Percentiles rank a stretch among this genome's conserved stretches.
Conservation (phyloP, 176 grass and related monocot species). For the Aegilops speltoides region DNA sequence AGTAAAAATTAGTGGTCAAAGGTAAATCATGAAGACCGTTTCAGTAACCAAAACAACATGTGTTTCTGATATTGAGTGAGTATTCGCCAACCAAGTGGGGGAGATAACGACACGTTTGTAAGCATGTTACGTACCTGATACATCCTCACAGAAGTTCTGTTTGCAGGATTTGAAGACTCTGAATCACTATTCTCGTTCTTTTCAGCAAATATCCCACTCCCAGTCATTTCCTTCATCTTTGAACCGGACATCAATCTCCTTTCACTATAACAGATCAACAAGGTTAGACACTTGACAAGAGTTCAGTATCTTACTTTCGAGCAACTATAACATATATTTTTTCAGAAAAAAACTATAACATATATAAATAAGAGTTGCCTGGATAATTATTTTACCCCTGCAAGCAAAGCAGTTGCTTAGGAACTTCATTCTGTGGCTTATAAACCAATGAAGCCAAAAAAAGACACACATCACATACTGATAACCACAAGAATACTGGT, state of each 20-base stretch:
- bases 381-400: background rate
- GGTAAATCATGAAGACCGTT: background rate
- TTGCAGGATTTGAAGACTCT: slow-evolving; percentile 53
- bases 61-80: background rate
- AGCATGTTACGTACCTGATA: slow-evolving; percentile 62
- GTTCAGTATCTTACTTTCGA: background rate
- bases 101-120: background rate
- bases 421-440: background rate
- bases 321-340: background rate
- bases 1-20: background rate
- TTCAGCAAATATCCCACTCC: slow-evolving; percentile 77
- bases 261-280: slow-evolving; percentile 34
- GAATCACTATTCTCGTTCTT: slow-evolving; percentile 51
- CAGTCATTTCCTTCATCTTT: slow-evolving; percentile 82
- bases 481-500: background rate
- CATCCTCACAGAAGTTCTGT: slow-evolving; percentile 72
- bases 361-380: background rate
- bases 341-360: too few relatives aligned
- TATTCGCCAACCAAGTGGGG: background rate
- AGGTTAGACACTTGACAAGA: background rate
- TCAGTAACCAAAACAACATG: background rate
- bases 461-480: background rate
- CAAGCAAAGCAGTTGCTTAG: background rate
- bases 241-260: slow-evolving; percentile 81
- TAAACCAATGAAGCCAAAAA: background rate